Evolutionary conservation across 345 rosid genomes (phyloP).

Genomic region (Linum lewisii): DNA sequence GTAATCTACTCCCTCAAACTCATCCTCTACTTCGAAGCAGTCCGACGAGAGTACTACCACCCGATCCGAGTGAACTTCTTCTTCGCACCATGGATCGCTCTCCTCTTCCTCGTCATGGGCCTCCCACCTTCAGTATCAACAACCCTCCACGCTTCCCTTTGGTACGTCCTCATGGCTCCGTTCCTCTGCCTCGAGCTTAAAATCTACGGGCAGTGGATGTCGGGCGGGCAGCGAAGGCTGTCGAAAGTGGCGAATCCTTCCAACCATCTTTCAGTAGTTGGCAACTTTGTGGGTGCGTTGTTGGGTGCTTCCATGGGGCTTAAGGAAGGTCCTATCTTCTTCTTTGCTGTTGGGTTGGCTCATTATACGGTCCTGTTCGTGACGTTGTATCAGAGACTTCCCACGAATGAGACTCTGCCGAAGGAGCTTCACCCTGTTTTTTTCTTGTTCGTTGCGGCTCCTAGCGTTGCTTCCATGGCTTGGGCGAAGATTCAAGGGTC

Average conservation of each 20-base stretch:
- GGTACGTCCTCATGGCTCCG: constrained; percentile 86
- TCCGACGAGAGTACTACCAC: constrained; percentile 76
- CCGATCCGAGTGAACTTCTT: constrained; percentile 88
- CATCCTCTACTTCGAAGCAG: constrained; percentile 68
- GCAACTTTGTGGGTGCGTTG: constrained; percentile 85
- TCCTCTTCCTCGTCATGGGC: constrained; percentile 73
- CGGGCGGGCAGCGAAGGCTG: constrained; percentile 78
- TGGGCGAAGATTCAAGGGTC: constrained; percentile 73
- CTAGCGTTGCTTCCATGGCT: constrained; percentile 82
- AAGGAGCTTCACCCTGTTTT: constrained; percentile 96
- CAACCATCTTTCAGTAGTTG: constrained; percentile 70
- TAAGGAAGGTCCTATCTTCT: constrained; percentile 85
- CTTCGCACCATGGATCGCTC: constrained; percentile 82
- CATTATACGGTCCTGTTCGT: constrained; percentile 80
- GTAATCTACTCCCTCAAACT: constrained; percentile 52
- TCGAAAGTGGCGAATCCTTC: constrained; percentile 93
- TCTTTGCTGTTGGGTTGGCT: constrained; percentile 78
- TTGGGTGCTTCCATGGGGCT: constrained; percentile 88
- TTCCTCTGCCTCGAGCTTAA: constrained; percentile 63
- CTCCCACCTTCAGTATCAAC: constrained; percentile 44
- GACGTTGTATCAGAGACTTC: constrained; percentile 88
- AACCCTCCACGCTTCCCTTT: constrained; percentile 35
- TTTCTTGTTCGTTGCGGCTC: constrained; percentile 85
- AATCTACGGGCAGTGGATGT: constrained; percentile 97
- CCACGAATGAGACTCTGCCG: constrained; percentile 75